Conservation (phyloP, 805 yeast species). For the Pichia californica region DNA sequence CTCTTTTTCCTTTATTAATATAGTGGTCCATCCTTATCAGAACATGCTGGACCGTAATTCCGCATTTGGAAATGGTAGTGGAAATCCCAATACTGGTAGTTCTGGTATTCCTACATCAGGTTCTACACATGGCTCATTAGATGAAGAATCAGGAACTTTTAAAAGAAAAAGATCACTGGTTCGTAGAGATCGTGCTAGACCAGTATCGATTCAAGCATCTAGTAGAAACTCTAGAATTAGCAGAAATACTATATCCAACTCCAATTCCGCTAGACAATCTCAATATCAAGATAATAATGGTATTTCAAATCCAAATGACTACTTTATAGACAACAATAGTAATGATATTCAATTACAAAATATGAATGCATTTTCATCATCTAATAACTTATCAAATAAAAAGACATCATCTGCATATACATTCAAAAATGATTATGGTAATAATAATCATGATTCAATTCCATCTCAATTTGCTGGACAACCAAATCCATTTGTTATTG, state of each 20-base stretch:
- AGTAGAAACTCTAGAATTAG: constrained; percentile 6
- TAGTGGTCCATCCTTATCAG: constrained; percentile 13
- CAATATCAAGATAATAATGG: background rate
- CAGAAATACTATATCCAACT: background rate
- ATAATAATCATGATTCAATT: constrained; percentile 2
- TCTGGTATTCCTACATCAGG: background rate
- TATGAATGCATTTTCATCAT: background rate
- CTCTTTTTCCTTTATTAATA: background rate
- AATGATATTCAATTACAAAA: constrained; percentile 7
- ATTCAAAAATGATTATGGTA: background rate
- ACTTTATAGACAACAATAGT: background rate
- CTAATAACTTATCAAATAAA: background rate
- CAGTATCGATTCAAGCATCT: constrained; percentile 6
- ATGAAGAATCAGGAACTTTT: constrained; percentile 31
- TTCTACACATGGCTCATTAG: constrained; percentile 9
- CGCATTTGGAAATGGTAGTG: background rate
- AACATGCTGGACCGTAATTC: constrained; percentile 8
- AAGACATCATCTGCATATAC: background rate
- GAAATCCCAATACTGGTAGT: too few species aligned
- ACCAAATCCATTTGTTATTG: too few species aligned
- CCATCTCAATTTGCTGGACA: too few species aligned
- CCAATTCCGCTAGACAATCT: constrained; percentile 2
- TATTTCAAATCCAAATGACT: background rate
- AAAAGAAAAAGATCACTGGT: constrained; percentile 65
- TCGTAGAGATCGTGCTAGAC: constrained; percentile 69